A percentile compares a stretch with the other conserved stretches of the same genome.
These are phyloP conservation scores for Mucor irregularis DNA, from an alignment of 371 early-diverging fungal species.

Conservation along the genomic window DNA sequence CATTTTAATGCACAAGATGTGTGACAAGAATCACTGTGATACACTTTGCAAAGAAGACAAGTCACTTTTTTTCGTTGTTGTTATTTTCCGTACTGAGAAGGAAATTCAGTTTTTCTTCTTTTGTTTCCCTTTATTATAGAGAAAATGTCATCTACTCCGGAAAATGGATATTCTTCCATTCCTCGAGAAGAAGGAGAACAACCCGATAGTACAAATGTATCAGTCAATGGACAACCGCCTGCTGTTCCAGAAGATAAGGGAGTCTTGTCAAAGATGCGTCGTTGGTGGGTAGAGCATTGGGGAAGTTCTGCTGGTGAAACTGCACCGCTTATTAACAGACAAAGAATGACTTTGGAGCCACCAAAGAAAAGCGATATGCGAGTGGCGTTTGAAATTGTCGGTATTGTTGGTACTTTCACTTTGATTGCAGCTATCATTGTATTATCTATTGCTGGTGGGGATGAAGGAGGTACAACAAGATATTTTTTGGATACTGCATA, in stretches of 20 bases:
- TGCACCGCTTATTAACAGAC: conserved; percentile 37
- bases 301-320: conserved; percentile 11
- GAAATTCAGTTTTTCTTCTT: not conserved
- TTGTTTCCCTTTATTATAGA: not conserved
- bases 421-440: conserved; percentile 14
- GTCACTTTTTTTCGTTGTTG: not conserved
- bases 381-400: conserved; percentile 18
- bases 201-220: not conserved
- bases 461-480: conserved; percentile 6
- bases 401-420: conserved; percentile 22
- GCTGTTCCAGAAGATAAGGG: not conserved
- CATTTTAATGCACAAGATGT: no score
- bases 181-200: conserved; percentile 2
- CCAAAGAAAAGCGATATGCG: conserved; percentile 26
- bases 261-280: not conserved
- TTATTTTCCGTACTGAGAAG: not conserved
- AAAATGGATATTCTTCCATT: conserved; percentile 2
- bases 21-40: no score
- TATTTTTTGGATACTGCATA: not conserved
- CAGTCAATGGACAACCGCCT: not conserved
- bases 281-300: conserved; percentile 5
- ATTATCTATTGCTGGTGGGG: conserved; percentile 4
- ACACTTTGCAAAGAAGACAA: no score
- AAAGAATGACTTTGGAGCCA: conserved; percentile 42
- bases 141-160: not conserved